Evolutionary conservation across 2,329 filamentous ascomycete species (phyloP), one percentile per base, ranked within the genome.

Genomic region (Aulographum hederae): DNA sequence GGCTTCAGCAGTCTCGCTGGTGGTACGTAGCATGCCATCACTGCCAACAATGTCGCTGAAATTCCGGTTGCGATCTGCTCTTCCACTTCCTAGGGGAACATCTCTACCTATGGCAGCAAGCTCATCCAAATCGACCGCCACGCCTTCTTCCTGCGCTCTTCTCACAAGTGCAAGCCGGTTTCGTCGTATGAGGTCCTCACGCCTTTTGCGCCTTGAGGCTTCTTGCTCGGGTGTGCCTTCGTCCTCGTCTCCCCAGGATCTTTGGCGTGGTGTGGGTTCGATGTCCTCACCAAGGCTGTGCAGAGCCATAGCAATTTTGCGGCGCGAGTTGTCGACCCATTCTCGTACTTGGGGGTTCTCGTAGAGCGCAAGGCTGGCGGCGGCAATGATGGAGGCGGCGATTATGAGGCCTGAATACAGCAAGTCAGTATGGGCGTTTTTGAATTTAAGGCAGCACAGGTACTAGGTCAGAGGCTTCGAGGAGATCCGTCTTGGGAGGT

Each of bases 291-390:
- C 68, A 8, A 73, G 57, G 23, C 58, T 63, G 42, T 72, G 62
- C 19, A 75, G 48, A 11, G 69, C 62, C 36, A 69, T 48, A 14
- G 67, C 67, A 38, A 75, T 63, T 48, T 69, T 73, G 34, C 67
- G 66, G 28, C 70, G 65, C 34, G 67, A 69, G 34, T 65, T 60
- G 34, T 69, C 60, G 32, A 75, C 52, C 70, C 70, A 75, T 60
- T 63, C 57, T 47, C 67, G 60, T 36, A 75, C 59, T 44, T 73
- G 64, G 1, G 70, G 70, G 26, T 65, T 72, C 46, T 75, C 67
- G 48, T 73, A 72, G 28, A 72, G 62, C 32, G 70, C 70, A 31
- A 73, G 61, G 10, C 69, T 65, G 13, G 71, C 68, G 37, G 70
- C 70, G 32, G 73, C 62, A 34, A 74, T 55, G 26, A 74, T 59